Base-by-base conservation (phyloP, 331 rosid genomes). In the Arachis monticola region DNA sequence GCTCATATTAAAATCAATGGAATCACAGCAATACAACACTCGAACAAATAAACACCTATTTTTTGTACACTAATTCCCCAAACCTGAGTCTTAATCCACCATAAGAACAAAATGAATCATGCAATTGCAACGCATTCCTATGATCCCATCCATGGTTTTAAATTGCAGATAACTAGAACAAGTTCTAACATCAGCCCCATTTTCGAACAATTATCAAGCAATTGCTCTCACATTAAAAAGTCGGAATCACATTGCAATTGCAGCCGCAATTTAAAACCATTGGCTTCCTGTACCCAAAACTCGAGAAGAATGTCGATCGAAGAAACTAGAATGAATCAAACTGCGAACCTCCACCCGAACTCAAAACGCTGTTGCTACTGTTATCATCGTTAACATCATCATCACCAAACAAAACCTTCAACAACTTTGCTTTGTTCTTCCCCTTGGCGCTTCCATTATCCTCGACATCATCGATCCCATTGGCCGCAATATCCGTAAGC, bases 391-490 rank as follows among this genome's bases (percentile, higher is more conserved):
- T 2, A 45, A 6, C 48, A 45, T 45, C 48, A 45, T 53, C 82
- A 62, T 67, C 84, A n/a, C 77, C 77, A n/a, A 81, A 69, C 81
- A 92, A 30, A 55, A 86, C 67, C 79, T 81, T 81, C 83, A 84
- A 30, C 81, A 95, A 73, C 50, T 65, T 61, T 2, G 91, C 99
- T 81, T 88, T 95, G 45, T 52, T 70, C 78, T 87, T 85, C 53
- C 91, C 97, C 76, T 89, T 92, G 2, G 48, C 4, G 10, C 88
- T 77, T 0, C 97, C 96, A 3, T 75, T 64, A 60, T 86, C 86
- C 10, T 82, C 86, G 10, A 95, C 96, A 5, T 92, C 91, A 0
- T 71, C 82, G 9, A 92, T 66, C 7, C 96, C 97, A 12, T 85
- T 90, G 71, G 84, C 47, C 0, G 84, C 89, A 1, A 84, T 83